Base-by-base conservation (phyloP, 257 asterid species). In the Oldenlandia corymbosa region DNA sequence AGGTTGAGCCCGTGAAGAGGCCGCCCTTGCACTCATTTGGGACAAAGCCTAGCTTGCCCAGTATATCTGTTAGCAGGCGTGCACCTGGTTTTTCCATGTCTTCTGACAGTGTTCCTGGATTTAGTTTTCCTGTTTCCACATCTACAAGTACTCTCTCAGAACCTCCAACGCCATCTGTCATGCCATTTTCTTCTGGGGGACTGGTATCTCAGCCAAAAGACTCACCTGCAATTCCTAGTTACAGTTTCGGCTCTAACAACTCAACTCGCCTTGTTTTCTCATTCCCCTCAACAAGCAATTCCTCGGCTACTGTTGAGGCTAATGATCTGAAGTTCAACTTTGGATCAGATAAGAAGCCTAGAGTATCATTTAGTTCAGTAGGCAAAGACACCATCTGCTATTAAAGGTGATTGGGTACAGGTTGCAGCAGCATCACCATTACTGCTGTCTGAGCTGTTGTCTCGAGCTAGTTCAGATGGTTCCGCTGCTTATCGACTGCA, bases 121-220 rank as follows among this genome's bases (percentile, higher is more conserved):
- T 91, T 78, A 77, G 85, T 60, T 91, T 91, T 66, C 98, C 96
- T 8, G 56, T 84, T 61, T 75, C 90, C 61, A 72, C 87, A 48
- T 68, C 85, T 68, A 72, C 87, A 0, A 85, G 87, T 54, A 77
- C 56, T 16, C 70, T 79, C 55, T 80, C 96, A 31, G 96, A 88
- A 76, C 96, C 91, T 13, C 96, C 96, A 47, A 88, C 96, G 6
- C 96, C 98, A 9, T 88, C 98, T 27, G 65, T 90, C 66, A 66
- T 72, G 69, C 94, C 96, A 65, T 77, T 80, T 13, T 54, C 77
- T 37, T 70, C 81, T 2, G 64, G 67, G 14, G 76, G 69, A 56
- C 23, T 58, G 60, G 50, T 32, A 42, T 37, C 87, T 46, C 77
- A 68, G 69, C 77, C 80, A 14, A 68, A 50, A 5, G 85, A 68